Evolutionary conservation across 2,329 filamentous ascomycete species (phyloP).

Genomic region (Myriosclerotinia duriaeana): DNA sequence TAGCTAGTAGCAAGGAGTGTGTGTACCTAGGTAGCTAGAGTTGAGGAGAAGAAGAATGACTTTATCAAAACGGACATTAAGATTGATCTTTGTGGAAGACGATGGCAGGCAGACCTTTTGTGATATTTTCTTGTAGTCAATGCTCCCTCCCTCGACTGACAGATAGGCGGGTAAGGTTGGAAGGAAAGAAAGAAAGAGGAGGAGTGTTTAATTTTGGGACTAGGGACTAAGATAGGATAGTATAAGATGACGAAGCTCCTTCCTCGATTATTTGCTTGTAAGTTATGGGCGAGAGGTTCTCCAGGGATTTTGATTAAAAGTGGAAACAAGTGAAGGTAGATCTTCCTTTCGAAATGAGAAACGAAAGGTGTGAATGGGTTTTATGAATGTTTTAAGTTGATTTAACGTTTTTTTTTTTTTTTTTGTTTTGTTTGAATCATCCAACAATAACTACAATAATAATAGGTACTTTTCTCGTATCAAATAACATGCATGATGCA

Average conservation of each 20-base stretch:
- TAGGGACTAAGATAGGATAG: no score
- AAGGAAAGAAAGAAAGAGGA: not conserved
- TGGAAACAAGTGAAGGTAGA: slow-evolving; percentile 14
- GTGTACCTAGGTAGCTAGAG: no score
- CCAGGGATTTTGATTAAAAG: slow-evolving; percentile 4
- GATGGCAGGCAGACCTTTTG: slow-evolving; percentile 4
- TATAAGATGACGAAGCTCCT: slow-evolving; percentile 20
- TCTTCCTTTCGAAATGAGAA: slow-evolving; percentile 1
- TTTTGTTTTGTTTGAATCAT: no score
- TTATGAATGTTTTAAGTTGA: not conserved
- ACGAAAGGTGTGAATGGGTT: not conserved
- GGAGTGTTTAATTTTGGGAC: slow-evolving; percentile 1
- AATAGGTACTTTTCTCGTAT: not conserved
- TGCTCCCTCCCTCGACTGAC: not conserved
- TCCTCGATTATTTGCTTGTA: no score
- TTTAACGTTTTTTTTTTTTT: not conserved
- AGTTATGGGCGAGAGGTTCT: no score
- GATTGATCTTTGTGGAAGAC: not conserved
- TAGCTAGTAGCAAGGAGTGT: not conserved
- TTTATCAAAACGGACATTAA: slow-evolving; percentile 6
- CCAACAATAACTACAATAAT: no score
- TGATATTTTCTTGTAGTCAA: not conserved
- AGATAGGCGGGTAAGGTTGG: not conserved
- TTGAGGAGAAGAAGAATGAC: not conserved
- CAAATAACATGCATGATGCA: not conserved